Evolutionary conservation across 2,329 filamentous ascomycete species (phyloP), one percentile per base, ranked within the genome.

Genomic region (Gnomoniopsis sp.): DNA sequence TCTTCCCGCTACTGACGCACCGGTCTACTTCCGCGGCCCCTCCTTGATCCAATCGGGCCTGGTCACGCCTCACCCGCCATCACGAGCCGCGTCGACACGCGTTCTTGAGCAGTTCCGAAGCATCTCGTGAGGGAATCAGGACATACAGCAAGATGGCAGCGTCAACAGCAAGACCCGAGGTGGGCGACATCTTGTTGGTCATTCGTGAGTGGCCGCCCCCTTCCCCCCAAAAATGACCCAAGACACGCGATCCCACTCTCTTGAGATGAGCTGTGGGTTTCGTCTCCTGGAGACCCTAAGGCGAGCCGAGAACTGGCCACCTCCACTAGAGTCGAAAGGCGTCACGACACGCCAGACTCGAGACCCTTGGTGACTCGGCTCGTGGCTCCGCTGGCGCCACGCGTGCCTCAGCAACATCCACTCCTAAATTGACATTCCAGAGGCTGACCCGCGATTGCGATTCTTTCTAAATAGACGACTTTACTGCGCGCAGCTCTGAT

Each of bases 401-500:
- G 48, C 38, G 52, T 55, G 41, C 21, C 44, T 23, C 11, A 14
- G 8, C 21, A 22, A 30, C 26, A 30, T 30, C 26, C 26, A 47
- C 44, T 12, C 14, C 21, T 3, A 23, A 26, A 26, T 47, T 41
- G 41, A 47, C 22, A 58, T 58, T 50, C 48, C 44, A n/a, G 36
- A 23, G 49, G 44, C 59, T 62, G 49, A 62, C 59, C 56, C 36
- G 50, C 30, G 52, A 34, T 50, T 26, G 52, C 49, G 52, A 38
- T 49, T 19, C 23, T 47, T 33, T 11, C 17, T 22, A 47, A 38
- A 50, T 63, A 96, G 91, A 99, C 76, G 92, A 97, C 75, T 98
- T 99, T 73, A 80, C 87, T 66, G 93, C 93, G 59, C 87, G 95
- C 65, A 96, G 92, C 73, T 89, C 90, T 59, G 95, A 99, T 75